Evolutionary conservation across 2,329 filamentous ascomycete species (phyloP).

Genomic region (Stagonosporopsis vannaccii): DNA sequence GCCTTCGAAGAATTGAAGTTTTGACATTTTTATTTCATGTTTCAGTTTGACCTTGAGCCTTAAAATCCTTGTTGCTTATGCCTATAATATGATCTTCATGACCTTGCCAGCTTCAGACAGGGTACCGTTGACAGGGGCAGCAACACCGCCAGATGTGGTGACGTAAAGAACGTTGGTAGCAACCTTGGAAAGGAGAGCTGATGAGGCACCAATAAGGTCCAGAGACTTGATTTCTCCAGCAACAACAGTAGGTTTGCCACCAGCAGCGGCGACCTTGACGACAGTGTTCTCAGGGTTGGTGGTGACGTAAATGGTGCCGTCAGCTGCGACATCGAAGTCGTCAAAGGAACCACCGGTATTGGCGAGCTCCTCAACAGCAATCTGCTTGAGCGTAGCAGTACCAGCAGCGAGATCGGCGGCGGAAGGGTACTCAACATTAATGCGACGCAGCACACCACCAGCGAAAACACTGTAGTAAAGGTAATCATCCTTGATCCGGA

Average conservation of each 20-base stretch:
- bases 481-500: constrained; percentile 15
- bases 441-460: constrained; percentile 17
- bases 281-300: constrained; percentile 21
- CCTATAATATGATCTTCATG: constrained; percentile 15
- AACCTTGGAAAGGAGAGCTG: constrained; percentile 16
- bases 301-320: constrained; percentile 15
- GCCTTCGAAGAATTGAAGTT: background rate
- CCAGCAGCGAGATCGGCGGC: constrained; percentile 14
- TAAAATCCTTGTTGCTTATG: background rate
- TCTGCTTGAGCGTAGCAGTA: constrained; percentile 15
- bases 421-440: constrained; percentile 12
- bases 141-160: constrained; percentile 18
- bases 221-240: constrained; percentile 14
- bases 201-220: constrained; percentile 16
- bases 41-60: background rate
- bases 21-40: background rate
- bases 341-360: constrained; percentile 20
- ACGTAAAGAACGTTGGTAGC: constrained; percentile 17
- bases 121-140: constrained; percentile 18
- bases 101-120: constrained; percentile 19
- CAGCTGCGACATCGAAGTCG: constrained; percentile 15
- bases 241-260: constrained; percentile 12
- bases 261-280: constrained; percentile 18
- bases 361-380: constrained; percentile 15
- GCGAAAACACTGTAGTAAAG: constrained; percentile 17